These are phyloP conservation scores for Scleroderma citrinum DNA, from an alignment of 768 basidiomycete genomes.

Conservation along the genomic window DNA sequence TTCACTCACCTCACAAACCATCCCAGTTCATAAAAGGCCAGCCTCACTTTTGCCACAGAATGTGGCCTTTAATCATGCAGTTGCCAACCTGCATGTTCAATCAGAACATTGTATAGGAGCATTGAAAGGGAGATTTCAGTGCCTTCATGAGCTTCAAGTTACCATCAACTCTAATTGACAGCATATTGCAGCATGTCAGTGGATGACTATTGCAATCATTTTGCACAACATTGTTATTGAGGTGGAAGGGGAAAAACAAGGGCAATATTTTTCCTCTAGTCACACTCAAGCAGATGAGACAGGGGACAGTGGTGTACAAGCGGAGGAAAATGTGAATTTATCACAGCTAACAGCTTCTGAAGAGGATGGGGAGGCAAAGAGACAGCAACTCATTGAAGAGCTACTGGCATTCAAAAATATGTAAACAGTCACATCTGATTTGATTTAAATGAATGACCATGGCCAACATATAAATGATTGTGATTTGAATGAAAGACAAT, in stretches of 20 bases:
- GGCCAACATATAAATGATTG: too few relatives aligned
- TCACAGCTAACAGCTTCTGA: neutral
- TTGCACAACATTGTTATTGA: slow-evolving; percentile 32
- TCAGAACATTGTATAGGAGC: slow-evolving; percentile 36
- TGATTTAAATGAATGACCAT: slow-evolving; percentile 4
- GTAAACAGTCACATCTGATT: neutral
- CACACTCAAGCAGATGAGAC: neutral
- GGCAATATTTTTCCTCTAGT: neutral
- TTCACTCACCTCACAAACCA: slow-evolving; percentile 21
- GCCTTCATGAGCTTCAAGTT: slow-evolving; percentile 23
- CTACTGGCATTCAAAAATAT: neutral
- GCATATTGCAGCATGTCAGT: slow-evolving; percentile 22
- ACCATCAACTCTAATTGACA: slow-evolving; percentile 23
- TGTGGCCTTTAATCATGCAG: slow-evolving; percentile 20
- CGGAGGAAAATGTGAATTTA: neutral
- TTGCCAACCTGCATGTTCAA: slow-evolving; percentile 25
- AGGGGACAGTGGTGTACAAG: neutral
- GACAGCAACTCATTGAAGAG: neutral
- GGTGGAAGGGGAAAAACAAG: slow-evolving; percentile 19
- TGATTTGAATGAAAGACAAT: neutral
- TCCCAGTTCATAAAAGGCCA: slow-evolving; percentile 28
- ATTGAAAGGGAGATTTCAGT: slow-evolving; percentile 31
- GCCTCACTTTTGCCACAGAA: slow-evolving; percentile 23
- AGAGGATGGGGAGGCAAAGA: neutral
- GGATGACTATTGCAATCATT: slow-evolving; percentile 30